Evolutionary conservation across 139 green algal species (phyloP), one percentile per base, ranked within the genome.

Genomic region (Picochlorum sp.): DNA sequence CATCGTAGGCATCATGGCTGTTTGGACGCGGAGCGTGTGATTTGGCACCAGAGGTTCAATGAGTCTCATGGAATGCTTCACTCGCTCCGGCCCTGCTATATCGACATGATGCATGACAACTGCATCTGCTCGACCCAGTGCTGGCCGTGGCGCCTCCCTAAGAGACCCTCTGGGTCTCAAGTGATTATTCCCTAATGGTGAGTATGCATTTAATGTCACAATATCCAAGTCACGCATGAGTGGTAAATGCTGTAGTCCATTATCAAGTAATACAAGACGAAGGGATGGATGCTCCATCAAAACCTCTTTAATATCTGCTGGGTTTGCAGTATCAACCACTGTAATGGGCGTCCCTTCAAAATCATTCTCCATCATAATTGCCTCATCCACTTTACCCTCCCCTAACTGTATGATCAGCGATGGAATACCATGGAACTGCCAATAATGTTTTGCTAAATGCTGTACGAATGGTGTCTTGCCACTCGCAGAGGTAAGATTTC

Each of bases 391-490:
- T 15, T 61, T 74, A 11, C 71, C 71, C 30, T 59, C 45, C 10
- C 71, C 71, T 4, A 61, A 45, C 51, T 77, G 70, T 24, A 78
- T 59, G n/a, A 78, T 61, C 4, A 74, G 49, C 11, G 59, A 67
- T 5, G 60, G 38, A 58, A 74, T 45, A 26, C 51, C 41, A 63
- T 78, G 71, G 15, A 4, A 16, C 18, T 32, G 34, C 3, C 14
- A 30, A 20, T 73, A 78, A 59, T 74, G 66, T 23, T 66, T 54
- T 4, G 71, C 66, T 26, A 78, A 45, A 41, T 57, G 72, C 30
- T 74, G 60, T 14, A 78, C 71, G 62, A 70, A 74, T 0, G 71
- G 71, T 3, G 71, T 78, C 54, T 78, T 78, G 20, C 71, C 71
- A 1, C 59, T 74, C 21, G 65, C 71, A 13, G 57, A 54, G 4